Conservation (phyloP, 331 rosid genomes). For the Rosa hybrid region DNA sequence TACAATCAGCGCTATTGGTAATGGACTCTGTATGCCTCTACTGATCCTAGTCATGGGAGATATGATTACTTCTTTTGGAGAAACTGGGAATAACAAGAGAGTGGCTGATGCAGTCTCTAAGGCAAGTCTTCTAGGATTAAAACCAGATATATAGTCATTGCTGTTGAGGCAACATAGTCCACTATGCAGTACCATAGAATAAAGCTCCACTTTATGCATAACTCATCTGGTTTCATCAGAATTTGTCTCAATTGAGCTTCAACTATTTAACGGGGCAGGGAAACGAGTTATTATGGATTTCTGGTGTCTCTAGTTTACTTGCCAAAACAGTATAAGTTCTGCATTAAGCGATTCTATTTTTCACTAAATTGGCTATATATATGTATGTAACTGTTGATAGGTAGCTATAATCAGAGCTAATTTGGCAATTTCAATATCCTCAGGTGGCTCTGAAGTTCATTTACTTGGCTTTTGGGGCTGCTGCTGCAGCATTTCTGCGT, state of each 20-base stretch:
- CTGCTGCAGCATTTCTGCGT: constrained; percentile 57
- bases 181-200: too few relatives aligned
- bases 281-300: not conserved
- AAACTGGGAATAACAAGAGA: constrained; percentile 18
- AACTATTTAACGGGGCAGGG: too few relatives aligned
- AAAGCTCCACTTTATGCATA: too few relatives aligned
- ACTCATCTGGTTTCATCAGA: not conserved
- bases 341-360: not conserved
- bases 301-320: too few relatives aligned
- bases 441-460: constrained; percentile 58
- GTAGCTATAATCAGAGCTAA: not conserved
- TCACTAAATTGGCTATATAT: not conserved
- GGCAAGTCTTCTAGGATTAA: constrained; percentile 33
- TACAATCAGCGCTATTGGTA: constrained; percentile 56
- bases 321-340: too few relatives aligned
- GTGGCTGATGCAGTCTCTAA: constrained; percentile 59
- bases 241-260: not conserved
- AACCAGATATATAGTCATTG: not conserved
- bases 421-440: constrained; percentile 4
- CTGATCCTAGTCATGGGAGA: constrained; percentile 48
- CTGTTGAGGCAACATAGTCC: not conserved
- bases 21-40: constrained; percentile 55
- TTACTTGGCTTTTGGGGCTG: constrained; percentile 59
- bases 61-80: constrained; percentile 61
- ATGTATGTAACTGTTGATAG: not conserved